Base-by-base conservation (phyloP, 345 rosid species). In the Populus ilicifolia region DNA sequence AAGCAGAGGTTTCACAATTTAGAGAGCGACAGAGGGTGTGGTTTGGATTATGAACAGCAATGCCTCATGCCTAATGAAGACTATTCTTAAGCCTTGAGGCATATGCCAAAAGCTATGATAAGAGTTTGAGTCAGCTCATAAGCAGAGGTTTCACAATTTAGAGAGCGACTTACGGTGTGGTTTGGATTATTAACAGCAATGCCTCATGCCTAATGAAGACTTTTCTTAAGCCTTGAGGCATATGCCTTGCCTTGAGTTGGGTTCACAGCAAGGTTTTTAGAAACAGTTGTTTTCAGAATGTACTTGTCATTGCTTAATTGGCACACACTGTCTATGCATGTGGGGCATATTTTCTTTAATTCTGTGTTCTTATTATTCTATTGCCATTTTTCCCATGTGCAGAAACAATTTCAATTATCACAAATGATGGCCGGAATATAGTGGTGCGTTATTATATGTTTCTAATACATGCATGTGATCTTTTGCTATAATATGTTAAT, bases 361-460 rank as follows among this genome's bases (percentile, higher is more conserved):
- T 30, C 67, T 20, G 14, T 35, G 7, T 50, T 63, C 54, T 81
- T 67, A 48, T 56, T 43, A 16, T 29, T 27, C 36, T 29, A 16
- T 38, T 2, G 33, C 17, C 27, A 8, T n/a, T 75, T 17, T 43
- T 61, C 25, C 69, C 84, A 70, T 43, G 76, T 70, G 74, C 91
- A 89, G 96, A 93, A 82, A 84, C 81, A 7, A 88, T 91, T 77
- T 92, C 99, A 13, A 90, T 93, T 6, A 93, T 90, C 75, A 92
- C 97, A 35, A 93, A 92, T 76, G 96, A 93, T 79, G 99, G 98
- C 67, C 92, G 97, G 76, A 95, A 93, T 83, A 93, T 95, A 76
- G 97, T 93, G 91, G 96, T 92, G 81, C 35, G 82, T 82, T 73
- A 61, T 54, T 13, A 39, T n/a, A 17, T 75, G 0, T 75, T 6